Conservation (phyloP, 768 basidiomycete genomes). For the Cystobasidiopsis lactophilus region DNA sequence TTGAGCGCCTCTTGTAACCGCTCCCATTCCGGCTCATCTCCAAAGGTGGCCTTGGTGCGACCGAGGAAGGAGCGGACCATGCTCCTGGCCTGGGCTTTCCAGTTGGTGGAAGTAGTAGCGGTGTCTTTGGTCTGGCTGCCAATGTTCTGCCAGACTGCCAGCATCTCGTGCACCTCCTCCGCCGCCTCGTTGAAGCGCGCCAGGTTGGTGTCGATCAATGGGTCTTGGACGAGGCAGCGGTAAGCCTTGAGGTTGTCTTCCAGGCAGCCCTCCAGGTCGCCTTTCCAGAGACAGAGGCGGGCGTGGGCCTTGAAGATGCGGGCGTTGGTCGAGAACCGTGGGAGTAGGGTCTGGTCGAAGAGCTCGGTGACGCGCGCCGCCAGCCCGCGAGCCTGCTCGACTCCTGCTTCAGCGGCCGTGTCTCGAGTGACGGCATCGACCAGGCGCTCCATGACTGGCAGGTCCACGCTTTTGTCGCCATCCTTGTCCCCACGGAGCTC, state of each 20-base stretch:
- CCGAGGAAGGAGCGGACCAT: slow-evolving; percentile 75
- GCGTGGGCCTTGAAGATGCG: slow-evolving; percentile 68
- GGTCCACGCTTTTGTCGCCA: slow-evolving; percentile 44
- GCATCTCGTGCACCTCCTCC: slow-evolving; percentile 56
- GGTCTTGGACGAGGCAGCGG: slow-evolving; percentile 37
- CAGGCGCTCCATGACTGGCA: slow-evolving; percentile 67
- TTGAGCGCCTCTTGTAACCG: slow-evolving; percentile 26
- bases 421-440: slow-evolving; percentile 62
- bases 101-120: slow-evolving; percentile 27
- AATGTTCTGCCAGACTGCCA: slow-evolving; percentile 60
- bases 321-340: slow-evolving; percentile 46
- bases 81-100: slow-evolving; percentile 69
- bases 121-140: slow-evolving; percentile 29
- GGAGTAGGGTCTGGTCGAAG: slow-evolving; percentile 56
- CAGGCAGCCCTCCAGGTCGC: slow-evolving; percentile 50
- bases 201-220: slow-evolving; percentile 40
- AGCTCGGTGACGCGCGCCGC: slow-evolving; percentile 44
- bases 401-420: slow-evolving; percentile 20
- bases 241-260: slow-evolving; percentile 72
- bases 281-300: slow-evolving; percentile 51
- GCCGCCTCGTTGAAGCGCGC: slow-evolving; percentile 54
- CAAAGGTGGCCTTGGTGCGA: slow-evolving; percentile 54
- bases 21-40: slow-evolving; percentile 69
- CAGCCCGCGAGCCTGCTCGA: slow-evolving; percentile 42
- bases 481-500: slow-evolving; percentile 40